Conservation (phyloP, 345 rosid genomes). For the Punica granatum region DNA sequence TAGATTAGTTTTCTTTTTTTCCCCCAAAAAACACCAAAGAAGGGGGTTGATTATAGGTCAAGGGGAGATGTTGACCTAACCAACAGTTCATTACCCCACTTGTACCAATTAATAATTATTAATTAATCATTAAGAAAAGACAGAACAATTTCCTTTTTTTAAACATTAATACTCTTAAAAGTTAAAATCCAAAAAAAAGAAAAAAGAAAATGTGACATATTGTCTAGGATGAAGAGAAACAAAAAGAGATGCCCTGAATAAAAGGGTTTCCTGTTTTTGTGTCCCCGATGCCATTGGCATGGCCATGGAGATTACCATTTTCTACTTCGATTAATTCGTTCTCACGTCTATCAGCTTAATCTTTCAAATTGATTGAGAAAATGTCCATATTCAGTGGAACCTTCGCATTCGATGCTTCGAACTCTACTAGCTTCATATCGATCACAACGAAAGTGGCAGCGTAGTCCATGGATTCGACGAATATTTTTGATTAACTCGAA, state of each 20-base stretch:
- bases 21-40: background rate
- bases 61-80: conserved; percentile 7
- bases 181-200: background rate
- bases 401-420: too few relatives aligned
- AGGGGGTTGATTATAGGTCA: background rate
- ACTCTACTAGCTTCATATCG: too few relatives aligned
- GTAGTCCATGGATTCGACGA: too few relatives aligned
- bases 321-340: too few relatives aligned
- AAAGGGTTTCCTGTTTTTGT: background rate
- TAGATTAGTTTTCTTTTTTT: too few relatives aligned
- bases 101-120: background rate
- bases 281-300: too few relatives aligned
- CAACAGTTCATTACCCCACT: background rate
- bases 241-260: conserved; percentile 1
- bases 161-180: background rate
- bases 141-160: background rate
- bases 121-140: background rate
- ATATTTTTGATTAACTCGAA: too few relatives aligned
- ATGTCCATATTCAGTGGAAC: too few relatives aligned
- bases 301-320: too few relatives aligned
- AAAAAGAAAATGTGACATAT: background rate
- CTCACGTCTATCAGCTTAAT: too few relatives aligned
- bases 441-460: too few relatives aligned
- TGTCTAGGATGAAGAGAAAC: conserved; percentile 3
- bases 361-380: too few relatives aligned